These are phyloP conservation scores for Escovopsis sp. DNA, from an alignment of 2,329 filamentous ascomycete species.

Conservation along the genomic window DNA sequence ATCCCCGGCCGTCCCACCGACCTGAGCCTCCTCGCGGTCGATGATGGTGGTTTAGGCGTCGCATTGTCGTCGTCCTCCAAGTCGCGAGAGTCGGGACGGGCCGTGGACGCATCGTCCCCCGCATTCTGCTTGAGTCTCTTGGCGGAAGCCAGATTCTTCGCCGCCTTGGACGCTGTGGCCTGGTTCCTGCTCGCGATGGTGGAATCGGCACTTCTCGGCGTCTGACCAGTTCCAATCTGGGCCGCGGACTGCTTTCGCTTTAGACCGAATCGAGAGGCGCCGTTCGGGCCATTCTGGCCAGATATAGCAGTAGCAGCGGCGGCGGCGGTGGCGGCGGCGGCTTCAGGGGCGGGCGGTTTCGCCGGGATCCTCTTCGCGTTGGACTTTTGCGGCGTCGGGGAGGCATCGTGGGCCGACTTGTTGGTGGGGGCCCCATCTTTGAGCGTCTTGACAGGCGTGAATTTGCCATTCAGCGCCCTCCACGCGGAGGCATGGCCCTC, in stretches of 20 bases:
- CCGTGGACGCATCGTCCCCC: conserved; percentile 53
- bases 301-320: no score
- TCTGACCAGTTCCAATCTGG: conserved; percentile 15
- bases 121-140: conserved; percentile 59
- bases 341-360: conserved; percentile 48
- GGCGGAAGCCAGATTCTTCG: conserved; percentile 21
- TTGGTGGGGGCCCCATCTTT: conserved; percentile 9
- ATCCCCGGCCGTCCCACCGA: conserved; percentile 30
- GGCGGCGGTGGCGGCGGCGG: no score
- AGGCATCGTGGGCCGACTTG: conserved; percentile 24
- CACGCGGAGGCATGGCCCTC: conserved; percentile 70
- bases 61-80: conserved; percentile 29
- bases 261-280: conserved; percentile 18
- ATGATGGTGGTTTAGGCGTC: conserved; percentile 33
- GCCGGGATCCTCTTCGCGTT: conserved; percentile 36
- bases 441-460: conserved; percentile 27
- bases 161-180: conserved; percentile 1
- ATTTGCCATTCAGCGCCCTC: conserved; percentile 39
- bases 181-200: conserved; percentile 8
- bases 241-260: conserved; percentile 19
- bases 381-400: conserved; percentile 18
- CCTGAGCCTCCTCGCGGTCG: conserved; percentile 8
- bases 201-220: conserved; percentile 13
- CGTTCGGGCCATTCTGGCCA: no score
- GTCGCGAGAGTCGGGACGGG: conserved; percentile 43